Base-by-base conservation (phyloP, 768 basidiomycete genomes). In the Naganishia friedmannii region DNA sequence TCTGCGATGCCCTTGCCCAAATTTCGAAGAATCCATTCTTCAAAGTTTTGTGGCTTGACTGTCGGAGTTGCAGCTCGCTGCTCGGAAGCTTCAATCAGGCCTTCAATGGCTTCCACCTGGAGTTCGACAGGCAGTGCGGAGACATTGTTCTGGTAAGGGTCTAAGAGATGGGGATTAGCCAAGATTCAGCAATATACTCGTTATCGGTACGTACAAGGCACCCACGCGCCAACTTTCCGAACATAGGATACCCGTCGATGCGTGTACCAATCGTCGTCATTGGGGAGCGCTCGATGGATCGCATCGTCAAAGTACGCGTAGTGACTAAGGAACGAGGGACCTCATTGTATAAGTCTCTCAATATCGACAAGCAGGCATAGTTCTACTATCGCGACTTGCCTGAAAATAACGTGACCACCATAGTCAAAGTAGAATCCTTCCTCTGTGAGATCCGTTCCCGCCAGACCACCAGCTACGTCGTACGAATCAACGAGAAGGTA, bases 351-450 rank as follows among this genome's bases (percentile, higher is more conserved):
- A 10, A 48, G 29, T 6, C 9, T 53, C 45, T 6, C 1, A 3
- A 10, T 23, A 15, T 10, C 17, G 28, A 39, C 57, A 4, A 34
- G 57, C 55, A 56, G 15, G 12, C 23, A 51, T 51, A 42, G n/a
- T 12, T 3, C 3, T 51, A 26, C 4, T 13, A 51, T 26, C 32
- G 19, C 4, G 23, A 73, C 75, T 70, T 56, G 75, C 76, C 80
- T 81, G 74, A 83, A 83, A 70, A 83, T 83, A 65, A 83, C 82
- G 74, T 83, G 82, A 12, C 82, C 80, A 10, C 77, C 77, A n/a
- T 81, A 79, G 70, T 82, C 82, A 69, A 82, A 82, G 48, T 82
- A 74, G 75, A 83, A 83, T 28, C 82, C 82, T 69, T 83, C 80
- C 4, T 58, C 42, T 10, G 81, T 82, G 6, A 72, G 66, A 55